Base-by-base conservation (phyloP, 1,284 basidiomycete genomes). In the Ceratobasidium theobromae region DNA sequence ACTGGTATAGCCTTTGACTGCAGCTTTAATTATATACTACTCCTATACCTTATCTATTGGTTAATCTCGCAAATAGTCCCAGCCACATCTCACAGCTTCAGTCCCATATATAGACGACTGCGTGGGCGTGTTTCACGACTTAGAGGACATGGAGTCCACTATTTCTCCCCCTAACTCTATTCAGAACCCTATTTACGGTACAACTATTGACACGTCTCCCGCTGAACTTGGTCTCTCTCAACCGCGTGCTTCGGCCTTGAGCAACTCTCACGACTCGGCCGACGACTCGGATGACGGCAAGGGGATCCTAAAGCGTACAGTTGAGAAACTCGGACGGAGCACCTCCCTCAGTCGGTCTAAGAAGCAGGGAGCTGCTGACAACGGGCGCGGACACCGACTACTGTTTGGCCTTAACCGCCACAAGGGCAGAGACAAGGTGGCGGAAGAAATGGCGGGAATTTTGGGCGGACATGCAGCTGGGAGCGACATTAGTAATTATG, bases 371-470 rank as follows among this genome's bases (percentile, higher is more conserved):
- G 64, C 53, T 33, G 21, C 43, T 6, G 48, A 14, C 28, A 2
- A 27, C 27, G 1, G 4, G 14, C 55, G 46, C 23, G 75, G 77
- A 54, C 79, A 77, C 68, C 82, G 79, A 68, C 83, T 84, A 32
- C 73, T 85, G 45, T 82, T 85, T 73, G 84, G 82, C 72, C 74
- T 85, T 46, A 83, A 74, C 72, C 81, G 81, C 45, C 43, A 60
- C 67, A 84, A 81, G 75, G 79, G 76, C 28, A 84, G 80, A 73
- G 79, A 76, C 60, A 82, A 78, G 69, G 80, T 81, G 21, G 48
- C 41, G 27, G 48, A 57, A 27, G 70, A 73, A 16, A 32, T 49
- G 4, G 32, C 40, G 21, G 57, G 57, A 30, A 49, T 60, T 35
- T 32, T 60, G 27, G 57, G 35, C 32, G 57, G 57, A 6, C 57